Base-by-base conservation (phyloP, 1,284 basidiomycete genomes). In the Coriolopsis trogii region DNA sequence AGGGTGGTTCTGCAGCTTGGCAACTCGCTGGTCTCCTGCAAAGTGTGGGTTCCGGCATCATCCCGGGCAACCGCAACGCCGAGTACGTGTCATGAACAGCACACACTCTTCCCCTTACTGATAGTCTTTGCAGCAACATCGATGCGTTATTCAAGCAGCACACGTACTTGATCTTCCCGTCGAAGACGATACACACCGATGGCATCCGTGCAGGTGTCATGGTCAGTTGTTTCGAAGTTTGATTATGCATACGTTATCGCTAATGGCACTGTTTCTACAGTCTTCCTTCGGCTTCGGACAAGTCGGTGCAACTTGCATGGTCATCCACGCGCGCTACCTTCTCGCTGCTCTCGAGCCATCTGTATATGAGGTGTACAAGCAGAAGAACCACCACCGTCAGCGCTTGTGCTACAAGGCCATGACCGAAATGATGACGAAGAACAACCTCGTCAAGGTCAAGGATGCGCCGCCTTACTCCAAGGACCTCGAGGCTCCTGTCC, bases 281-380 rank as follows among this genome's bases (percentile, higher is more conserved):
- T 98, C 96, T 3, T 98, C 95, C 16, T 99, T 99, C 76, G 97
- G 97, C 64, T 99, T 99, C 79, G 97, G 96, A 65, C 97, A 99
- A 83, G 95, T 98, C 60, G 97, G 96, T 58, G 97, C 96, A 56
- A 92, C 89, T 56, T 89, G 87, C 41, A 81, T 96, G 58, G 78
- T 98, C 62, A 70, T 99, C 50, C 89, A 99, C 73, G 94, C 97
- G 44, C 90, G 92, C 61, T 94, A 93, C 77, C 80, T 98, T 57
- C 87, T 95, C 60, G 96, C 88, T 46, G 80, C 90, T 12, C 74
- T 98, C 37, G 85, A 91, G 57, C 81, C 88, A 2, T 75, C 82
- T 25, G 70, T 79, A 56, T 96, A 95, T 64, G 82, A 85, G 43
- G 73, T 77, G 26, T 99, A 99, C 79, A 82, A 79, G 70, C 68